phyloP scores from a whole-genome alignment of 805 yeast genomes.

The Kregervanrija pseudodelftensis region DNA sequence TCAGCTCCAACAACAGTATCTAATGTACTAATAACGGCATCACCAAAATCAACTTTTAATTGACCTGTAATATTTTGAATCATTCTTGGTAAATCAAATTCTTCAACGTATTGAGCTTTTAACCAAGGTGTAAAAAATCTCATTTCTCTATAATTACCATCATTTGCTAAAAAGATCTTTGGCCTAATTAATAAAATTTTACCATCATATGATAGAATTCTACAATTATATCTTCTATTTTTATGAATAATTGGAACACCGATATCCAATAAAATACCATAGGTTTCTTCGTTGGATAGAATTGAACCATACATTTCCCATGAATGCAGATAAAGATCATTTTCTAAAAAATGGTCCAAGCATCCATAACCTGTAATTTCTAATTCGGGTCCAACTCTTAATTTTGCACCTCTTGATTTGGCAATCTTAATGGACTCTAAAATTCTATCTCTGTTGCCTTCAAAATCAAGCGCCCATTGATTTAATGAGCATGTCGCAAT shows the following conservation, averaged over 20 bases:
- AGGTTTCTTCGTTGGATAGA: conserved; percentile 55
- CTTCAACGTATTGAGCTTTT: conserved; percentile 68
- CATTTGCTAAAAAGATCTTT: conserved; percentile 88
- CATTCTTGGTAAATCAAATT: conserved; percentile 60
- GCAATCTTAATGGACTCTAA: conserved; percentile 73
- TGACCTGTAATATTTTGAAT: conserved; percentile 66
- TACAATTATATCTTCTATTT: conserved; percentile 84
- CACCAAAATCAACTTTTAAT: conserved; percentile 61
- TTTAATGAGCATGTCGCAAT: conserved; percentile 90
- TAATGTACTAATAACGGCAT: conserved; percentile 74
- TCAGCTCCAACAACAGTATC: conserved; percentile 95
- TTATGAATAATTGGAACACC: conserved; percentile 94
- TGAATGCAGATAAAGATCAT: conserved; percentile 79
- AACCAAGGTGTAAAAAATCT: conserved; percentile 95
- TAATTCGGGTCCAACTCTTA: conserved; percentile 95
- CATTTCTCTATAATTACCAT: conserved; percentile 98
- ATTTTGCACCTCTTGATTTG: conserved; percentile 62
- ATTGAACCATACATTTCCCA: conserved; percentile 93
- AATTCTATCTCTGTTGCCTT: conserved; percentile 92
- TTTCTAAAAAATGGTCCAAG: conserved; percentile 87
- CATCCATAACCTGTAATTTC: conserved; percentile 95
- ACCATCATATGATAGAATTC: conserved; percentile 75
- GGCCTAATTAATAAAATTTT: conserved; percentile 83
- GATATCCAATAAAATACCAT: conserved; percentile 76
- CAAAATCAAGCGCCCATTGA: conserved; percentile 98